These are phyloP conservation scores for Aspergillus carlsbadensis DNA, from an alignment of 495 filamentous ascomycete species.

Conservation along the genomic window DNA sequence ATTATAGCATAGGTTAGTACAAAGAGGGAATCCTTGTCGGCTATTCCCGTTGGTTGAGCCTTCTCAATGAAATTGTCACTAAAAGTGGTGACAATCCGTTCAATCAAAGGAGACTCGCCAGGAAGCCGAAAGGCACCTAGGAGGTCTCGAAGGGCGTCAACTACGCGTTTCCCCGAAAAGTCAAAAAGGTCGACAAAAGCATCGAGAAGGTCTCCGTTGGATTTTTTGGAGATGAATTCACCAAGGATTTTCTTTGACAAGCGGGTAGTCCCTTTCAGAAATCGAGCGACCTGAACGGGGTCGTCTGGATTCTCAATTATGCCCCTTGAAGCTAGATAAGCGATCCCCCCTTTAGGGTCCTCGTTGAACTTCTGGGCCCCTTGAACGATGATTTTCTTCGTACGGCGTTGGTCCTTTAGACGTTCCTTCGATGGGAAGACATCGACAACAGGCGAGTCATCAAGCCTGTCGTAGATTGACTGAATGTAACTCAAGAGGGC, in stretches of 20 bases:
- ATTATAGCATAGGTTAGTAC: constrained; percentile 95
- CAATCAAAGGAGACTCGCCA: constrained; percentile 89
- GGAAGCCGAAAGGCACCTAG: constrained; percentile 92
- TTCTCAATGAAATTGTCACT: constrained; percentile 81
- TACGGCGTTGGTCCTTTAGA: constrained; percentile 67
- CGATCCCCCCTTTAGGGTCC: constrained; percentile 84
- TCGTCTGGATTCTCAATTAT: constrained; percentile 76
- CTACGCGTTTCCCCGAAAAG: constrained; percentile 80
- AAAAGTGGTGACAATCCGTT: constrained; percentile 85
- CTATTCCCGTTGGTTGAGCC: constrained; percentile 69
- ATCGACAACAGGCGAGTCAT: constrained; percentile 62
- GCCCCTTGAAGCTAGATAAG: constrained; percentile 77
- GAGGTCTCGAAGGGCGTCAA: constrained; percentile 84
- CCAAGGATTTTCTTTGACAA: constrained; percentile 89
- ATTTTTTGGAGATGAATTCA: constrained; percentile 87
- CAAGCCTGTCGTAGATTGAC: constrained; percentile 81
- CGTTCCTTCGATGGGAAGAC: constrained; percentile 64
- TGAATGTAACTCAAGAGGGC: constrained; percentile 88
- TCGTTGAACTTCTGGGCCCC: constrained; percentile 95
- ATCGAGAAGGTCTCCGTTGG: constrained; percentile 75
- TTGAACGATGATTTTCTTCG: constrained; percentile 84
- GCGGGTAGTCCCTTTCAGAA: constrained; percentile 80
- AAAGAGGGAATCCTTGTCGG: constrained; percentile 85
- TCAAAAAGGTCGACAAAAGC: constrained; percentile 85
- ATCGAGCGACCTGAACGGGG: constrained; percentile 70